Evolutionary conservation across 1,139 yeast genomes (phyloP), one percentile per base, ranked within the genome.

Genomic region (Pichiaceae sp.): DNA sequence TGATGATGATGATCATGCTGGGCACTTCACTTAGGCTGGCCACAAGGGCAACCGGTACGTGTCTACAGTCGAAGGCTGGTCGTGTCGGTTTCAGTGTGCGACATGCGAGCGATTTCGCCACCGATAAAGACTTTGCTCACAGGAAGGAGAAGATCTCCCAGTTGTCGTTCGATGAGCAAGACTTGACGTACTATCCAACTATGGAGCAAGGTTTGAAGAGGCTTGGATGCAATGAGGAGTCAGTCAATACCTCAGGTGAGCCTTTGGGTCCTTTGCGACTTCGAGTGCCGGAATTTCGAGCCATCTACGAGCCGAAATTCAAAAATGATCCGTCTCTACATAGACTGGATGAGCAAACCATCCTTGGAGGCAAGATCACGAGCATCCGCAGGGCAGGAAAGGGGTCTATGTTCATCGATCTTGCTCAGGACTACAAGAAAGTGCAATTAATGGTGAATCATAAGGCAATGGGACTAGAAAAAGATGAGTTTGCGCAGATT

Each of bases 401-500:
- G 49, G 82, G 77, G 3, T 68, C 84, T 61, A 60, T 72, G 32
- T 84, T 84, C 47, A 52, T 83, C 25, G 95, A 84, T 54, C 31
- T 84, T 8, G 51, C 63, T 0, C 91, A 82, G 49, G 89, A 80
- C 47, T 63, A 57, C 25, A 33, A 44, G 1, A 66, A 64, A 43
- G 56, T 83, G 2, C 95, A 84, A 53, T 50, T 81, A 0, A 75
- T 82, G 50, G 70, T 79, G 9, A 73, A 72, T 48, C 70, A 70
- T 46, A 70, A 68, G 48, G 56, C 68, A 35, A 60, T 74, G 64
- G 55, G 60, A 31, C 41, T 68, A 11, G 38, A 60, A 0, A 59
- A 56, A 27, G 72, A 66, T 0, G 65, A 63, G 29, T 83, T 83
- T 49, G 54, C 59, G 12, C 51, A 56, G 2, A 41, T 51, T 1